Evolutionary conservation across 2,329 filamentous ascomycete species (phyloP).

Genomic region (Scortechinia acanthostroma): DNA sequence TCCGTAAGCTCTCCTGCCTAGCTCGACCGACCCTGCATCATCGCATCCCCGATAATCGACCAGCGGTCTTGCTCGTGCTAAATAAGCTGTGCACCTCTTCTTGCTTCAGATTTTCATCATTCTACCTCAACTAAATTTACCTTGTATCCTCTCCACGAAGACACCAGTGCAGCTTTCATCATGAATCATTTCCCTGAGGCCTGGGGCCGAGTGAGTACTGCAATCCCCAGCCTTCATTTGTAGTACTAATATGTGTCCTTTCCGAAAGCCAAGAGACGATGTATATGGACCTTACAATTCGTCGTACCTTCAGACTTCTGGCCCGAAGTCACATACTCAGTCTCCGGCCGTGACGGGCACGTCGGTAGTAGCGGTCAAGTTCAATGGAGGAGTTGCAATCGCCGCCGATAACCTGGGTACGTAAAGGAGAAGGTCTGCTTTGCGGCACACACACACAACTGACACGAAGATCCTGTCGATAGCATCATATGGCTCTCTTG

Average conservation of each 20-base stretch:
- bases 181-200: constrained; percentile 71
- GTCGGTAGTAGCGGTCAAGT: constrained; percentile 90
- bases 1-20: constrained; percentile 26
- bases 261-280: constrained; percentile 80
- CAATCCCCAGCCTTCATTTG: not conserved
- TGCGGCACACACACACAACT: constrained; percentile 3
- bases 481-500: constrained; percentile 96
- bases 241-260: constrained; percentile 6
- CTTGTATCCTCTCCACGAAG: not conserved
- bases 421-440: constrained; percentile 9
- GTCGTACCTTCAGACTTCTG: constrained; percentile 68
- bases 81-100: too few species aligned
- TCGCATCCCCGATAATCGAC: not conserved
- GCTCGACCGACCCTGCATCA: constrained; percentile 4
- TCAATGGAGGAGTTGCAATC: constrained; percentile 91
- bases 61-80: not conserved
- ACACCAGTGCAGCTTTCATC: not conserved
- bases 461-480: constrained; percentile 6
- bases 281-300: constrained; percentile 89
- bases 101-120: not conserved
- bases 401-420: constrained; percentile 92
- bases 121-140: not conserved
- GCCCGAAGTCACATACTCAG: constrained; percentile 80
- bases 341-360: constrained; percentile 91
- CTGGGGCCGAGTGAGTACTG: constrained; percentile 55